Conservation (phyloP, 805 yeast species). For the Zygosaccharomyces pseudorouxii region DNA sequence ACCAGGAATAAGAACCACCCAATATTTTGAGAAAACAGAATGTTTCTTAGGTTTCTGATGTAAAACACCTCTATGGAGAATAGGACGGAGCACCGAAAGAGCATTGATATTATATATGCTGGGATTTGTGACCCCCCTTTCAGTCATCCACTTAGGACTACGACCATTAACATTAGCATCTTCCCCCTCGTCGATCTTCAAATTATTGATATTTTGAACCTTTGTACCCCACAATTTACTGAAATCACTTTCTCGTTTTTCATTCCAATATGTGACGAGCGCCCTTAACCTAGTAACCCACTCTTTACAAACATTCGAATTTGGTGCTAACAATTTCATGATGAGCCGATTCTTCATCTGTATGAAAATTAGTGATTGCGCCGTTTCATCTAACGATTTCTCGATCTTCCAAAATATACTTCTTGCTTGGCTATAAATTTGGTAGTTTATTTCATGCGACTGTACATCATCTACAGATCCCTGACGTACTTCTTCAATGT, state of each 20-base stretch:
- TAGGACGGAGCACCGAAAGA: conserved; percentile 52
- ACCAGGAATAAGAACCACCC: conserved; percentile 67
- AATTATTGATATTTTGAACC: conserved; percentile 41
- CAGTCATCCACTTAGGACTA: conserved; percentile 49
- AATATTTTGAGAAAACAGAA: conserved; percentile 56
- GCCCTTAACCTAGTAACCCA: conserved; percentile 58
- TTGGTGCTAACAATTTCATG: conserved; percentile 54
- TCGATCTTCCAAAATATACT: conserved; percentile 21
- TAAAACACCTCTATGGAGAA: conserved; percentile 61
- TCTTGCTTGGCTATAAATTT: conserved; percentile 19
- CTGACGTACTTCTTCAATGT: conserved; percentile 40
- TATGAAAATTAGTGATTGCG: conserved; percentile 52
- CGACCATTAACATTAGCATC: conserved; percentile 51
- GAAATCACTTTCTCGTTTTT: conserved; percentile 41
- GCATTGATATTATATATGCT: conserved; percentile 51
- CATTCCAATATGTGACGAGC: conserved; percentile 56
- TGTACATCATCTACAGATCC: conserved; percentile 31
- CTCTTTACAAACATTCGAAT: conserved; percentile 44
- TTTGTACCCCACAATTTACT: conserved; percentile 37
- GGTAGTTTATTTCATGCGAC: conserved; percentile 28
- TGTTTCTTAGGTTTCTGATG: conserved; percentile 69
- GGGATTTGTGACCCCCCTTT: conserved; percentile 51
- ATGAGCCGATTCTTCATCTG: conserved; percentile 42
- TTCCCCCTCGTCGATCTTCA: conserved; percentile 50
- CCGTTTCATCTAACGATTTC: conserved; percentile 7